Base-by-base conservation (phyloP, 2,329 filamentous ascomycete species). In the Cercospora zeina region DNA sequence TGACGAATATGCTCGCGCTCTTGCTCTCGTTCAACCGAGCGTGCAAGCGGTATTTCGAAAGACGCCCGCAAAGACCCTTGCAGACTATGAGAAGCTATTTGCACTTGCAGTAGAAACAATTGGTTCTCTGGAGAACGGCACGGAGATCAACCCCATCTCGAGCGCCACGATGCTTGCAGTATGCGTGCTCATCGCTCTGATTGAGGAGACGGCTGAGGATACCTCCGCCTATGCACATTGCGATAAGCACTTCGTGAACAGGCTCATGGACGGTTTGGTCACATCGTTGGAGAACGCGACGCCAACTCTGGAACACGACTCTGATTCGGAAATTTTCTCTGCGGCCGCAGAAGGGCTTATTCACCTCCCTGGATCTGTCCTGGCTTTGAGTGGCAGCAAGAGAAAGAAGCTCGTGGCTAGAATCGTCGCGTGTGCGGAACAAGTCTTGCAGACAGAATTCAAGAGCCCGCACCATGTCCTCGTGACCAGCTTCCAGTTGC, bases 401-500 rank as follows among this genome's bases (percentile, higher is more conserved):
- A 24, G 47, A 24, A 59, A 53, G 47, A 42, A 51, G 19, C 42
- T 51, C 24, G 19, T 13, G n/a, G 14, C 33, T 16, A 42, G 33
- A 19, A 30, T 59, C 9, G 21, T 59, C 19, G 36, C 49, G 56
- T 33, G 33, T 33, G 33, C 56, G 16, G 31, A 53, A 24, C 16
- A 19, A 14, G 24, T 59, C 8, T 13, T 53, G 21, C 31, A 42
- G 27, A 16, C 47, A 30, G 34, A 39, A 6, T 14, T 27, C 21
- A 14, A 13, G 24, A 16, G 10, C 34, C 21, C 56, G 10, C 13
- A 51, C 37, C 9, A 21, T 8, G 42, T 53, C 47, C n/a, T 19
- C 24, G 45, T 30, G 45, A 33, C 56, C 1, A 53, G 45, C 34
- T 59, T 59, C 34, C 39, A n/a, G 53, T 19, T 59, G 24, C 31